Conservation (phyloP, 345 rosid genomes). For the Gossypium bickii region DNA sequence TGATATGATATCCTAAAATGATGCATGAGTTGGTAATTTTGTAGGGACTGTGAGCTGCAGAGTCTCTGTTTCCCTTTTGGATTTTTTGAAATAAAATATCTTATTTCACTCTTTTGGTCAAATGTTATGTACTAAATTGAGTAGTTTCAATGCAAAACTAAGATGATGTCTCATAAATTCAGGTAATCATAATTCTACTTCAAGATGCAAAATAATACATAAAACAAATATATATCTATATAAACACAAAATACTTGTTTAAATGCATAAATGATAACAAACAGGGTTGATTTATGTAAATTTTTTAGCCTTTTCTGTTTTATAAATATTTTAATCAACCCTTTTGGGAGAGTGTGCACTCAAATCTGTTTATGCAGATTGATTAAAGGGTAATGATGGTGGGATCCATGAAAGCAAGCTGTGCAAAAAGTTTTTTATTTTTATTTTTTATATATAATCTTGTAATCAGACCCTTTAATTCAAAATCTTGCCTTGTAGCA, state of each 20-base stretch:
- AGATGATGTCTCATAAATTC: neutral
- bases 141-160: neutral
- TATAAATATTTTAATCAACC: neutral
- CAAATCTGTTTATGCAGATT: neutral
- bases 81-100: neutral
- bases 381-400: slow-evolving; percentile 24
- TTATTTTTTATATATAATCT: neutral
- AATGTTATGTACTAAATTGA: neutral
- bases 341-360: neutral
- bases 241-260: too few species aligned
- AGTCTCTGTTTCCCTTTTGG: too few species aligned
- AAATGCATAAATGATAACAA: too few species aligned
- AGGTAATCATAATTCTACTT: neutral
- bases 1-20: too few species aligned
- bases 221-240: neutral
- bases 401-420: slow-evolving; percentile 39
- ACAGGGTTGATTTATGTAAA: too few species aligned
- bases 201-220: neutral
- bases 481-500: slow-evolving; percentile 26
- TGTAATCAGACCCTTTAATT: slow-evolving; percentile 27
- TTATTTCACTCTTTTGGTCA: neutral
- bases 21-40: too few species aligned
- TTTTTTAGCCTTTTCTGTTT: slow-evolving; percentile 4
- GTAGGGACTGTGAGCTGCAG: too few species aligned
- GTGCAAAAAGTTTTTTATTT: neutral